Percentiles rank a stretch among this genome's conserved stretches.
phyloP scores from a whole-genome alignment of 1,139 yeast genomes.

The Hyphopichia pseudoburtonii region DNA sequence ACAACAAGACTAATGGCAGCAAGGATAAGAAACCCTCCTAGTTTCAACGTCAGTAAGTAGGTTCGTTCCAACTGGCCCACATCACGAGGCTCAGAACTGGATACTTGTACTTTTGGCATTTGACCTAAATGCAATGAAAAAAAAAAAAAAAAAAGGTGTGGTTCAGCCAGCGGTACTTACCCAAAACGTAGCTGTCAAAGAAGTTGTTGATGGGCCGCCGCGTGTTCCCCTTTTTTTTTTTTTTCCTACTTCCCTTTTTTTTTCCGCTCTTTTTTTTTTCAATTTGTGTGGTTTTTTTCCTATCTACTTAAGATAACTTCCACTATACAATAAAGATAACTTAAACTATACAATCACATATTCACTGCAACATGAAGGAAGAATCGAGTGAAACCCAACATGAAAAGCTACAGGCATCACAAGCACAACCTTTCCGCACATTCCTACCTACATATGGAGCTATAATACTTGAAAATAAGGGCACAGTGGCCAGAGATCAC shows the following conservation, averaged over 20 bases:
- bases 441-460: conserved; percentile 20
- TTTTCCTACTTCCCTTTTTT: too few species aligned
- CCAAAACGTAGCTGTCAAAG: not conserved
- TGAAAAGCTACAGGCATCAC: too few species aligned
- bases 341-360: too few species aligned
- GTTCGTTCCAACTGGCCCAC: conserved; percentile 64
- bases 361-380: too few species aligned
- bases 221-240: not conserved
- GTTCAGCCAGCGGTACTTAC: not conserved
- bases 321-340: too few species aligned
- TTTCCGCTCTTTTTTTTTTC: not conserved
- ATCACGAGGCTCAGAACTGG: conserved; percentile 60
- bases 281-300: not conserved
- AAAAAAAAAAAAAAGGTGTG: not conserved
- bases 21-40: conserved; percentile 3
- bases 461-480: conserved; percentile 42
- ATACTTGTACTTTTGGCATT: conserved; percentile 20
- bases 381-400: too few species aligned
- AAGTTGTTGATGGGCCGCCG: not conserved
- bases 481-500: conserved; percentile 51
- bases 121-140: not conserved
- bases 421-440: too few species aligned
- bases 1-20: conserved; percentile 3
- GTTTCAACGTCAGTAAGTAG: conserved; percentile 25
- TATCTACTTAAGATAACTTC: too few species aligned